These are phyloP conservation scores for Myxozyma mucilagina DNA, from an alignment of 805 yeast species.

Conservation along the genomic window DNA sequence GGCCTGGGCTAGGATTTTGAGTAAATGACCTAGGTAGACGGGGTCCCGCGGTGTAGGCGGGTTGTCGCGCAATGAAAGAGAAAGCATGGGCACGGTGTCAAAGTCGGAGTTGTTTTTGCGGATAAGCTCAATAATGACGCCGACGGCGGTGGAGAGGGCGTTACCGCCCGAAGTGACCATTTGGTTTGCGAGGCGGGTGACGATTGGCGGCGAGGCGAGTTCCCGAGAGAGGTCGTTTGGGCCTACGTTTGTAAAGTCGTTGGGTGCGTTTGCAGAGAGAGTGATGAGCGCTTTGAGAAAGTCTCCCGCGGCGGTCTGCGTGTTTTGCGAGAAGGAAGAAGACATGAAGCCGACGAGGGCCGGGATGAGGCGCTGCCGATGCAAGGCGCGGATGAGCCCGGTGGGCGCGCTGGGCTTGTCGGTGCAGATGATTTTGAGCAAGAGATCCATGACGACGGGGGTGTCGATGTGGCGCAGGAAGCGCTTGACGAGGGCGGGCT, in stretches of 20 bases:
- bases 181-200: constrained; percentile 65
- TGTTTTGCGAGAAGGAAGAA: constrained; percentile 65
- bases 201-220: constrained; percentile 72
- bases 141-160: constrained; percentile 90
- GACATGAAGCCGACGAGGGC: constrained; percentile 68
- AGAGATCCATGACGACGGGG: constrained; percentile 91
- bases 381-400: constrained; percentile 75
- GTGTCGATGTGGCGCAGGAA: constrained; percentile 85
- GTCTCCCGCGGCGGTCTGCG: constrained; percentile 93
- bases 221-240: constrained; percentile 94
- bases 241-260: constrained; percentile 88
- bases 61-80: constrained; percentile 78
- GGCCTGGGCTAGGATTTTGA: constrained; percentile 71
- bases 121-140: constrained; percentile 89
- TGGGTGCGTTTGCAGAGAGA: constrained; percentile 87
- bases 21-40: constrained; percentile 83
- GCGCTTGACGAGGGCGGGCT: constrained; percentile 69
- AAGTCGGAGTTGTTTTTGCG: constrained; percentile 96
- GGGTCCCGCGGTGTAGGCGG: constrained; percentile 95
- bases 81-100: constrained; percentile 82
- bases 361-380: constrained; percentile 71
- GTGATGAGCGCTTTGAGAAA: constrained; percentile 91
- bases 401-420: constrained; percentile 89
- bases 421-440: constrained; percentile 84
- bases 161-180: constrained; percentile 79